Evolutionary conservation across 1,284 basidiomycete species (phyloP), one percentile per base, ranked within the genome.

Genomic region (Pseudozyma sp.): DNA sequence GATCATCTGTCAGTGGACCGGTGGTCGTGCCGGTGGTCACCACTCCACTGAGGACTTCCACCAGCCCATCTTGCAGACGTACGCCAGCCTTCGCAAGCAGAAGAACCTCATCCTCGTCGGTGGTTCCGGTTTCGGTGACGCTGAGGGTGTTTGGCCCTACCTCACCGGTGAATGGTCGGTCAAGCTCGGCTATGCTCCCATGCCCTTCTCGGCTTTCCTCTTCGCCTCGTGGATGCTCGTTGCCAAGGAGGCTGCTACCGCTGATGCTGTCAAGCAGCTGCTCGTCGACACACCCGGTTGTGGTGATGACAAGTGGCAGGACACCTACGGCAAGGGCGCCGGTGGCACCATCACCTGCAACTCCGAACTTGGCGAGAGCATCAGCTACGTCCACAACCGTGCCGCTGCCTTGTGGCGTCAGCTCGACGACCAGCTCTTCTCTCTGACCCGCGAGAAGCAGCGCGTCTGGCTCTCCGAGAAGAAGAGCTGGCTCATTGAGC

Each of bases 1-100:
- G n/a, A 91, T 99, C 86, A 94, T 99, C 86, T 88, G 97, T 75
- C 96, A 98, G 85, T 98, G 96, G 96, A 99, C 96, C 52, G 97
- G 96, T 84, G 96, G 96, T 56, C 94, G 96, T 80, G 97, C 96
- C n/a, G 96, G 96, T 79, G 96, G 96, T 68, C 96, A 99, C 83
- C 96, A 98, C 87, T 95, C 93, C 12, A 97, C 91, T 86, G 97
- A 99, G 86, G 97, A 99, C 86, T 95, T 98, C 90, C 95, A 98
- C 85, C 94, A 97, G 86, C 96, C 97, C 0, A 91, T 99, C 79
- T 88, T 99, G 48, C 87, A 91, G 50, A 98, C 95, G 0, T 99
- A 99, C 86, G 89, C 91, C 51, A 87, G 92, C 19, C 97, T 99
- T 84, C 92, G 96, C 71, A 91, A 92, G 80, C 92, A 95, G 76